phyloP scores from a whole-genome alignment of 306 rosid species.

The Malus sieversii region DNA sequence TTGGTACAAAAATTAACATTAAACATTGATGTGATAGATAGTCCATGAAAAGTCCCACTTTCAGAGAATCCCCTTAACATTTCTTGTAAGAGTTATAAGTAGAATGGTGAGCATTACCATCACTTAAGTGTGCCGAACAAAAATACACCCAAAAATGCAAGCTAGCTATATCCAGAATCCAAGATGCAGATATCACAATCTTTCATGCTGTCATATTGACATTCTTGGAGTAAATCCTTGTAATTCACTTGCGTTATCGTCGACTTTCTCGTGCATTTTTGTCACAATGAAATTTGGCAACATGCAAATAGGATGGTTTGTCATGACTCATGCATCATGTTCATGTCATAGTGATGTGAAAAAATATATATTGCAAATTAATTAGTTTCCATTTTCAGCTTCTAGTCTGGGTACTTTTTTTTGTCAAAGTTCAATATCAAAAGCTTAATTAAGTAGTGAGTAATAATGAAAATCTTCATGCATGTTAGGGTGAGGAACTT shows the following conservation, averaged over 20 bases:
- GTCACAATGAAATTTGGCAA: background rate
- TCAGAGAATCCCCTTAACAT: no score
- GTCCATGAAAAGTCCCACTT: no score
- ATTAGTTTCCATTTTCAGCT: background rate
- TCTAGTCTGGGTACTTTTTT: background rate
- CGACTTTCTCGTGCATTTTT: background rate
- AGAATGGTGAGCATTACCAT: no score
- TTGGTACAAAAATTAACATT: no score
- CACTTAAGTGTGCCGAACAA: no score
- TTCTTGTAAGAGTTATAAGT: no score
- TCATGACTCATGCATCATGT: background rate
- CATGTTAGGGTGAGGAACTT: no score
- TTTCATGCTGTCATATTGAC: background rate
- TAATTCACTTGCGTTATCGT: background rate
- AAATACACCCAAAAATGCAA: no score
- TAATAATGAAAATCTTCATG: no score
- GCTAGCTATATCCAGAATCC: background rate
- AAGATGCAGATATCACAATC: background rate
- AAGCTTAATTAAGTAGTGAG: no score
- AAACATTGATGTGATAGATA: no score
- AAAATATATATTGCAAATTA: background rate
- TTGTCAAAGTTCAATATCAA: background rate
- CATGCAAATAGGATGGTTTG: background rate
- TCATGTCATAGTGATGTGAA: constrained; percentile 3
- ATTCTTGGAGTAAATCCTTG: background rate